A percentile compares a stretch with the other conserved stretches of the same genome.
phyloP scores from a whole-genome alignment of 768 basidiomycete genomes.

The Leccinum imitatum region DNA sequence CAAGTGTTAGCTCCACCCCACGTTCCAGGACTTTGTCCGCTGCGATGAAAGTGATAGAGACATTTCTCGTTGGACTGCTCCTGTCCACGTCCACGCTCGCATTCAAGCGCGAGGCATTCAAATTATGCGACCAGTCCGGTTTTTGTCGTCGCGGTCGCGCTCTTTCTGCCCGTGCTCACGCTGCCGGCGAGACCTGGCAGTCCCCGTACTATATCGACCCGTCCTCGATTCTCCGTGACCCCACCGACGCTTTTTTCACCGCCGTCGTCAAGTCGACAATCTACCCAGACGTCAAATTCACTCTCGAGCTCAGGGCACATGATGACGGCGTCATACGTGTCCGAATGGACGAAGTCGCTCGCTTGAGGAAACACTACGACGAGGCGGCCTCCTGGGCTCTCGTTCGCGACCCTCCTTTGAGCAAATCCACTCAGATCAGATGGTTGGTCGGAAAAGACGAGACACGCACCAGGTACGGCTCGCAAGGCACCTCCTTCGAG shows the following conservation, averaged over 20 bases:
- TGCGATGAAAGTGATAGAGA: not conserved
- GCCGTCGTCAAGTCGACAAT: conserved; percentile 78
- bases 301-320: conserved; percentile 80
- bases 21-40: not conserved
- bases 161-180: conserved; percentile 69
- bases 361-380: conserved; percentile 82
- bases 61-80: conserved; percentile 34
- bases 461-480: conserved; percentile 63
- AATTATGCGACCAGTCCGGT: conserved; percentile 89
- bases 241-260: conserved; percentile 60
- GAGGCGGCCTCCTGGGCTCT: conserved; percentile 92
- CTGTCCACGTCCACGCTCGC: conserved; percentile 41
- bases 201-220: conserved; percentile 85
- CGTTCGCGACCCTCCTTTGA: conserved; percentile 65
- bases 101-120: conserved; percentile 86
- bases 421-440: conserved; percentile 44
- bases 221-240: conserved; percentile 47
- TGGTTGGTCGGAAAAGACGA: conserved; percentile 70
- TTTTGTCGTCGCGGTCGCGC: conserved; percentile 94
- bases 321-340: conserved; percentile 89
- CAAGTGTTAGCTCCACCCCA: too few relatives aligned
- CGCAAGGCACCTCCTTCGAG: conserved; percentile 58
- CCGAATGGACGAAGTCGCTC: conserved; percentile 85
- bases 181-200: conserved; percentile 58
- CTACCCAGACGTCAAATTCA: conserved; percentile 82